phyloP scores from a whole-genome alignment of 768 basidiomycete species.

The Tricholoma flavovirens region DNA sequence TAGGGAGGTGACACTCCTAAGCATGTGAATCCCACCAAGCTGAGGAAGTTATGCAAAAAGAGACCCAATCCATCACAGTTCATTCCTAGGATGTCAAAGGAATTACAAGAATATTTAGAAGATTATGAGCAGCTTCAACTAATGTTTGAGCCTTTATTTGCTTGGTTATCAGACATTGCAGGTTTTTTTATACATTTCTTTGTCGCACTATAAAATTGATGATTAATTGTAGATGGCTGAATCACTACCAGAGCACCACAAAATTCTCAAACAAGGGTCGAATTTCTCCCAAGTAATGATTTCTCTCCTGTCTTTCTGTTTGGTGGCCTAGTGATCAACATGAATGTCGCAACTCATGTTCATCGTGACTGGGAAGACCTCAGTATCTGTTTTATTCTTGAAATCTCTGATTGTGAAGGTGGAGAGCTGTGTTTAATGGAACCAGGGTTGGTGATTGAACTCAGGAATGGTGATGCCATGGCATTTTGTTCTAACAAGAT shows the following conservation, averaged over 20 bases:
- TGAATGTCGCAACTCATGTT: constrained; percentile 15
- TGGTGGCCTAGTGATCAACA: constrained; percentile 19
- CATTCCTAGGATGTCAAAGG: background rate
- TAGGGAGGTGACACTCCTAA: background rate
- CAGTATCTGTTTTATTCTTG: constrained; percentile 20
- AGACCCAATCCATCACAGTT: background rate
- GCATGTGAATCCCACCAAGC: background rate
- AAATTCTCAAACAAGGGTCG: constrained; percentile 4
- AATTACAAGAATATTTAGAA: background rate
- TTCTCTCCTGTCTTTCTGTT: constrained; percentile 17
- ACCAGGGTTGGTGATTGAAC: constrained; percentile 17
- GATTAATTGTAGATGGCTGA: constrained; percentile 1
- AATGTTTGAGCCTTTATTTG: constrained; percentile 1
- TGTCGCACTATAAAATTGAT: background rate
- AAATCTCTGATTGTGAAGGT: constrained; percentile 16
- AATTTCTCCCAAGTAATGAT: constrained; percentile 11
- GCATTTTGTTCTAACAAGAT: constrained; percentile 18
- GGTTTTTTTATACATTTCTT: background rate
- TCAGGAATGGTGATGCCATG: constrained; percentile 15
- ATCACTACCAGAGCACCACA: constrained; percentile 8
- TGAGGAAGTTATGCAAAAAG: background rate
- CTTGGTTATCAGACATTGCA: background rate
- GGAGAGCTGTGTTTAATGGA: constrained; percentile 21
- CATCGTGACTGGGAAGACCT: constrained; percentile 19
- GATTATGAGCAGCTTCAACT: background rate